A percentile compares a stretch with the other conserved stretches of the same genome.
Evolutionary conservation across 495 filamentous ascomycete species (phyloP).

Genomic region (Bacidia gigantensis): DNA sequence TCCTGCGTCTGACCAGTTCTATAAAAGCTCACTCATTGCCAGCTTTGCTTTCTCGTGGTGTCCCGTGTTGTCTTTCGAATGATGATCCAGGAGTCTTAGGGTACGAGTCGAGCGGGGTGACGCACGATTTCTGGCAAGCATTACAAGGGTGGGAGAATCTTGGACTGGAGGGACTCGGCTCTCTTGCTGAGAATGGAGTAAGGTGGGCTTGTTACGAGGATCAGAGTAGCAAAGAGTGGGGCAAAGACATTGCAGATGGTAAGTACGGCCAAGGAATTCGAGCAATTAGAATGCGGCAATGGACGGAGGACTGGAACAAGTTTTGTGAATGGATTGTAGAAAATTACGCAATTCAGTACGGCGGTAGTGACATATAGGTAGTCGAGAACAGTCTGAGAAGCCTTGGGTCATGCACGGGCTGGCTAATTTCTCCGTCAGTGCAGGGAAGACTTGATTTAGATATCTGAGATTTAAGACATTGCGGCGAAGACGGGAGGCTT

Average conservation of each 20-base stretch:
- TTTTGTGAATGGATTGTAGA: conserved; percentile 85
- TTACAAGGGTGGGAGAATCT: conserved; percentile 77
- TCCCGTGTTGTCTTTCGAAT: conserved; percentile 62
- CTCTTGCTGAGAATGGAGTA: conserved; percentile 83
- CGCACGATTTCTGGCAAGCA: conserved; percentile 85
- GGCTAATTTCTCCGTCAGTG: too few species aligned
- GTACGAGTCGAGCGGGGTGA: conserved; percentile 61
- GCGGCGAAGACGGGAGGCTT: too few species aligned
- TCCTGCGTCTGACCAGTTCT: conserved; percentile 60
- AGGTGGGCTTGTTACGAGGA: conserved; percentile 83
- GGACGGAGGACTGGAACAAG: conserved; percentile 67
- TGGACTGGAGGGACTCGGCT: conserved; percentile 61
- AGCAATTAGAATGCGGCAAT: conserved; percentile 58
- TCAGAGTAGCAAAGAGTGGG: conserved; percentile 52
- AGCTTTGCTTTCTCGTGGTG: conserved; percentile 70
- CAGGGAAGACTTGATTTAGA: too few species aligned
- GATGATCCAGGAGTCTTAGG: conserved; percentile 77
- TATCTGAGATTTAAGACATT: too few species aligned
- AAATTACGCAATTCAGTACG: conserved; percentile 53
- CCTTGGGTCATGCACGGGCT: too few species aligned
- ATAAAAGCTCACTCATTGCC: conserved; percentile 72
- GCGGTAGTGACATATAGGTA: conserved; percentile 19
- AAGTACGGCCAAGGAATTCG: conserved; percentile 60
- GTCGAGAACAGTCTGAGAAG: too few species aligned
- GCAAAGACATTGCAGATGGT: conserved; percentile 54